These are phyloP conservation scores for Camellia lanceoleosa DNA, from an alignment of 148 eudicot species.

Conservation along the genomic window DNA sequence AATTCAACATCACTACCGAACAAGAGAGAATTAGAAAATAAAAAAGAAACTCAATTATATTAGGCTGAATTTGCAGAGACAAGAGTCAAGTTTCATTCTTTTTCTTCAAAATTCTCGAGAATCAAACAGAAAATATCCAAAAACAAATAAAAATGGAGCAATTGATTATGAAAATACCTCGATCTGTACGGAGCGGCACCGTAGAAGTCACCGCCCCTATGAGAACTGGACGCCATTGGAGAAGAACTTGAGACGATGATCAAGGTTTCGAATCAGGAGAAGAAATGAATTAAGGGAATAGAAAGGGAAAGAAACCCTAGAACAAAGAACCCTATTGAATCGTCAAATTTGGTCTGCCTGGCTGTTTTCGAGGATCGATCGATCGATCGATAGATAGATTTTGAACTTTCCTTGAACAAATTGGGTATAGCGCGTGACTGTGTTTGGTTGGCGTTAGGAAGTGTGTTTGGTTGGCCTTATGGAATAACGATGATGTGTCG, in stretches of 20 bases:
- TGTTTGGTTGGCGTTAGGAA: too few species aligned
- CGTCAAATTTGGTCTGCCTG: too few species aligned
- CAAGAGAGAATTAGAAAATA: neutral
- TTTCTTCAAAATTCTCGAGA: neutral
- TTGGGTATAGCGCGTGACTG: too few species aligned
- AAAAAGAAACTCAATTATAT: neutral
- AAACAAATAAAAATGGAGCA: neutral
- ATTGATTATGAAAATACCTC: constrained; percentile 30
- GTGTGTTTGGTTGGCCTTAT: too few species aligned
- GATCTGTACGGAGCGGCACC: constrained; percentile 60
- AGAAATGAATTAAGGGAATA: neutral
- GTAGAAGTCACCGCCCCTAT: constrained; percentile 27
- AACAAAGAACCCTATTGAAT: neutral
- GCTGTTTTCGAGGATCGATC: too few species aligned
- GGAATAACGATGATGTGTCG: too few species aligned
- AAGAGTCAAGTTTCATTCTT: neutral
- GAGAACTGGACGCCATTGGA: constrained; percentile 36
- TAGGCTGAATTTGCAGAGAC: neutral
- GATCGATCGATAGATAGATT: too few species aligned
- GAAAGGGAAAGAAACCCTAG: neutral
- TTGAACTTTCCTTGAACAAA: too few species aligned
- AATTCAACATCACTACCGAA: neutral
- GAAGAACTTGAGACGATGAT: neutral
- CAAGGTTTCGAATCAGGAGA: neutral
- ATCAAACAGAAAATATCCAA: neutral